Percentiles rank a stretch among this genome's conserved stretches.
Evolutionary conservation across 2,329 filamentous ascomycete species (phyloP).

Genomic region (Niveomyces coronatus): DNA sequence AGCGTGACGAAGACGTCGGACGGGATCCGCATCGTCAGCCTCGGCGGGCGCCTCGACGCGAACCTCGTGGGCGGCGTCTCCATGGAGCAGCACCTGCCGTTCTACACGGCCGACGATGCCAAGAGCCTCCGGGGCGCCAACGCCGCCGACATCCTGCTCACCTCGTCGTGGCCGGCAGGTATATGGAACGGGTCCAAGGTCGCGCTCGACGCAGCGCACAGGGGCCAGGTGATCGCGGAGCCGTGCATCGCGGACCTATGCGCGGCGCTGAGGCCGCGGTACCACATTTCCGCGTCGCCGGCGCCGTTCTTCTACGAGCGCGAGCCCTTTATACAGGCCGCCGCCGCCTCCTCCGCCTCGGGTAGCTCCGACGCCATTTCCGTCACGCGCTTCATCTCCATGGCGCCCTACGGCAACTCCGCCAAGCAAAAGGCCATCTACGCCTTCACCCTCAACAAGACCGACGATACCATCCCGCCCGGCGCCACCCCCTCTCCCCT

Average conservation of each 20-base stretch:
- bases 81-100: slow-evolving; percentile 64
- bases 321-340: slow-evolving; percentile 76
- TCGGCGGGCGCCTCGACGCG: slow-evolving; percentile 64
- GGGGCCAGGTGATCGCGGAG: slow-evolving; percentile 42
- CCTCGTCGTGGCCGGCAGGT: slow-evolving; percentile 71
- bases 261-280: slow-evolving; percentile 72
- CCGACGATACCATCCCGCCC: slow-evolving; percentile 52
- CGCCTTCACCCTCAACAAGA: slow-evolving; percentile 61
- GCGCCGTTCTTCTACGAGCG: slow-evolving; percentile 69
- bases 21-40: slow-evolving; percentile 74
- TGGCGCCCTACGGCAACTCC: slow-evolving; percentile 67
- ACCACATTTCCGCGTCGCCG: slow-evolving; percentile 70
- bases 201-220: slow-evolving; percentile 41
- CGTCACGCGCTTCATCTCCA: slow-evolving; percentile 81
- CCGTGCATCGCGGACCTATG: slow-evolving; percentile 70
- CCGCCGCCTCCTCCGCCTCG: slow-evolving; percentile 30
- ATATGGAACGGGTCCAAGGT: slow-evolving; percentile 61
- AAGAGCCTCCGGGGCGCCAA: slow-evolving; percentile 66
- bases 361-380: slow-evolving; percentile 35
- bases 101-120: slow-evolving; percentile 68
- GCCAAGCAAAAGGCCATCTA: slow-evolving; percentile 74
- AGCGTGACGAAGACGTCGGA: slow-evolving; percentile 83
- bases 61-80: slow-evolving; percentile 52
- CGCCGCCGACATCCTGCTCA: slow-evolving; percentile 76
- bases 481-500: slow-evolving; percentile 74